Evolutionary conservation across 2,329 filamentous ascomycete genomes (phyloP), one percentile per base, ranked within the genome.

Genomic region (Colletotrichum gigasporum): DNA sequence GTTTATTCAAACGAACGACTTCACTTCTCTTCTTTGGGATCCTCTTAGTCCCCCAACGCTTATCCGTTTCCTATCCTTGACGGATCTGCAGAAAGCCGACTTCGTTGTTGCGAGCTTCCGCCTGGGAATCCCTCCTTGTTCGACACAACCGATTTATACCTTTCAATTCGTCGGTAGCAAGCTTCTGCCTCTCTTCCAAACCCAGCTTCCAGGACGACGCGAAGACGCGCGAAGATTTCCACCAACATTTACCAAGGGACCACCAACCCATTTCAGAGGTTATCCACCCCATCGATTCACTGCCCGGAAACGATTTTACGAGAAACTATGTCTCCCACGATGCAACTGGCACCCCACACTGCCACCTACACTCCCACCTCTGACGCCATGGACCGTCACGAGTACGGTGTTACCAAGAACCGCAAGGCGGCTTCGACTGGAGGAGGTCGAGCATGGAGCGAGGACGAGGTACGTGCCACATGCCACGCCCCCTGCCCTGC

Each of bases 401-500:
- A 87, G 18, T 87, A 85, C 70, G 83, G 87, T 57, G 80, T 90
- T 73, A 80, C 82, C 63, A 91, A 92, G 79, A 87, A 84, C 74
- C 85, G 90, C 66, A 92, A 91, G 80, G 79, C 85, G 67, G 85
- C 87, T 20, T 89, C 90, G 64, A 91, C 90, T 52, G 90, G 91
- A 68, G 91, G 91, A 69, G 91, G 91, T 71, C 85, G 92, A 76
- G 91, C 91, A 61, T 95, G 92, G 92, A 94, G 91, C 68, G 92
- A 94, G 75, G 91, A 94, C 77, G 92, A 94, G 88, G 91, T 93
- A 83, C 71, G 84, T 72, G 44, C 35, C 42, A 63, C 32, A 16
- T 32, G 45, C 45, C 30, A 50, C 32, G 34, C 42, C 42, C 65
- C 12, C 24, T 4, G 55, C 20, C 12, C 26, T 16, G 48, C 52